phyloP scores from a whole-genome alignment of 208 protist species.

The Naegleria fowleri region DNA sequence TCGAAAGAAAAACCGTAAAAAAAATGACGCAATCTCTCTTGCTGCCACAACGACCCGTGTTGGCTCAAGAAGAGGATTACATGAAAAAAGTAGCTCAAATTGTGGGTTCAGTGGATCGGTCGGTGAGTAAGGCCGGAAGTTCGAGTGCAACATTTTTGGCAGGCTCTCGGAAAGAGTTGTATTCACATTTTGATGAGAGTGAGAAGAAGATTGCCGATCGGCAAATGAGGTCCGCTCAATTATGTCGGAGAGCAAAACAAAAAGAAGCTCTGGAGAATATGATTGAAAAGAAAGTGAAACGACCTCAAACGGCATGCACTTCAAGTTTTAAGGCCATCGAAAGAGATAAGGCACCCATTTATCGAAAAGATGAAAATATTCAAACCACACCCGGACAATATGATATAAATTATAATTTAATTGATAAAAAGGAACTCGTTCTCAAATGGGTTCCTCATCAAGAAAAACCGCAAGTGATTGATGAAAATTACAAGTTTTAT shows the following conservation, averaged over 20 bases:
- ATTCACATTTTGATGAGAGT: neutral
- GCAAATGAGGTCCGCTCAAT: neutral
- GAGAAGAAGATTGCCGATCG: neutral
- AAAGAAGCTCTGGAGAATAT: neutral
- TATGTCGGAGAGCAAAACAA: neutral
- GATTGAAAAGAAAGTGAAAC: neutral
- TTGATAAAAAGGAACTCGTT: neutral
- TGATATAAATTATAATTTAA: neutral
- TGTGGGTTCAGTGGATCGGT: neutral
- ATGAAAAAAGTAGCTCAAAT: neutral
- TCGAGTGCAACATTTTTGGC: neutral
- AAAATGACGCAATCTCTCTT: neutral
- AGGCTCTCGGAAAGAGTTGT: neutral
- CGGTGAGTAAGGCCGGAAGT: neutral
- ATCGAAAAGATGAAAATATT: neutral
- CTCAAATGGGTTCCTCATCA: neutral
- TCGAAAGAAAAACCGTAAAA: neutral
- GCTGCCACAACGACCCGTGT: neutral
- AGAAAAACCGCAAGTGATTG: neutral
- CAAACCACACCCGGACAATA: constrained; percentile 1
- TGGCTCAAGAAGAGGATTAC: neutral
- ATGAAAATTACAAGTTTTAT: neutral
- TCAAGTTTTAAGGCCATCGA: neutral
- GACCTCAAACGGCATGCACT: neutral
- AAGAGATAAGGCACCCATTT: neutral